A percentile compares a stretch with the other conserved stretches of the same genome.
phyloP scores from a whole-genome alignment of 768 basidiomycete species.

The Russula dissimulans region DNA sequence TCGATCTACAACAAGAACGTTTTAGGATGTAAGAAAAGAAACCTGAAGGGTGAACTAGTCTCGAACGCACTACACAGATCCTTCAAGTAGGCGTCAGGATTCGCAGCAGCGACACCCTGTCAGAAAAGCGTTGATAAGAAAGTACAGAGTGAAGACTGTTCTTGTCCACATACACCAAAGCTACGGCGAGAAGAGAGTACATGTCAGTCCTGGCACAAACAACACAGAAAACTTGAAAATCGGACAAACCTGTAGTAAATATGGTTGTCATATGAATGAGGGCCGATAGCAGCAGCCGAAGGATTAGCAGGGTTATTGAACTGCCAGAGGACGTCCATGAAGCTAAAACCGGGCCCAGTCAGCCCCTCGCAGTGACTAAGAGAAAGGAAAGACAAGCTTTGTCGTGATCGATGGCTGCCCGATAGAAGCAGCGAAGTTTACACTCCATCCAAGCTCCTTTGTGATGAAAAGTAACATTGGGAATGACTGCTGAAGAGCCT shows the following conservation, averaged over 20 bases:
- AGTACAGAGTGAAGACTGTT: background rate
- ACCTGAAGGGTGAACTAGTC: background rate
- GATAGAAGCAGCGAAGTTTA: background rate
- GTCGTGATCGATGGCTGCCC: slow-evolving; percentile 5
- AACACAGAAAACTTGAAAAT: background rate
- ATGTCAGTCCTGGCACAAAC: background rate
- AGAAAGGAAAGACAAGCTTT: background rate
- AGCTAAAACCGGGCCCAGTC: slow-evolving; percentile 34
- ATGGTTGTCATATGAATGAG: slow-evolving; percentile 72
- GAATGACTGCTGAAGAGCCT: slow-evolving; percentile 4
- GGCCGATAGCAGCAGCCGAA: slow-evolving; percentile 55
- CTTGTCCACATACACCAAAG: slow-evolving; percentile 41
- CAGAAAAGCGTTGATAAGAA: background rate
- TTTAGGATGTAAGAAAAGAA: background rate
- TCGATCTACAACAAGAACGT: slow-evolving; percentile 38
- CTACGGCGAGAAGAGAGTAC: slow-evolving; percentile 24
- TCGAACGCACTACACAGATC: slow-evolving; percentile 58
- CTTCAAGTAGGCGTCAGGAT: slow-evolving; percentile 52
- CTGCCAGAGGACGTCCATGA: slow-evolving; percentile 81
- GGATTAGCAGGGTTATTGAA: slow-evolving; percentile 61
- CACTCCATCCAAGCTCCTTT: background rate
- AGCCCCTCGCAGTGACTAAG: background rate
- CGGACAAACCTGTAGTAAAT: slow-evolving; percentile 58
- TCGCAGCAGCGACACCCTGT: slow-evolving; percentile 63
- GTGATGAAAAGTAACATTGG: slow-evolving; percentile 1